These are phyloP conservation scores for Monoraphidium neglectum DNA, from an alignment of 139 green algal species.

Conservation along the genomic window DNA sequence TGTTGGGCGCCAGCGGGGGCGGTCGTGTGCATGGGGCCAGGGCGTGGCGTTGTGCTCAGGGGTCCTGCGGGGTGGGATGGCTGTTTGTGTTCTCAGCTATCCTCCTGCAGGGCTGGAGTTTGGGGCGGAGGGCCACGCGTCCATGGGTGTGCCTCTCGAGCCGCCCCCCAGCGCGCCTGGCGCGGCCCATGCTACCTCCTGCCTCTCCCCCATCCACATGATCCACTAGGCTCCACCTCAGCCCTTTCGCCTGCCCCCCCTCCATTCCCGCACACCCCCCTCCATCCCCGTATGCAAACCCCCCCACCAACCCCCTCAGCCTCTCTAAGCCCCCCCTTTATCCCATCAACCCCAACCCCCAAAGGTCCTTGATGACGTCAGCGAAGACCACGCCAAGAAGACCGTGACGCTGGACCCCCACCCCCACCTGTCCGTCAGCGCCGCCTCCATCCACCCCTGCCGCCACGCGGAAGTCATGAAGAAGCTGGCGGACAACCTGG, in stretches of 20 bases:
- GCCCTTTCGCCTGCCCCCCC: neutral
- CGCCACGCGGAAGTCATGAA: slow-evolving; percentile 84
- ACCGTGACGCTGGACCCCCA: slow-evolving; percentile 89
- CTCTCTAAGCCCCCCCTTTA: neutral
- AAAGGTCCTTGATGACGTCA: slow-evolving; percentile 88
- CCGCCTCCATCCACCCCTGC: slow-evolving; percentile 91
- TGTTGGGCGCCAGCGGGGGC: no score
- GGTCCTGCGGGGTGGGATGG: no score
- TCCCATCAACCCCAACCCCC: neutral
- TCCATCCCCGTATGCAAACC: neutral
- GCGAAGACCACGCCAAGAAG: slow-evolving; percentile 82
- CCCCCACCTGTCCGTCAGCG: slow-evolving; percentile 68
- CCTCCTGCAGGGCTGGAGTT: no score
- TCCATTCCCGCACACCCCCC: neutral
- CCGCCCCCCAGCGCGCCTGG: no score
- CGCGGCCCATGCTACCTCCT: no score
- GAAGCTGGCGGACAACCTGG: slow-evolving; percentile 68
- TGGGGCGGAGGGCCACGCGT: no score
- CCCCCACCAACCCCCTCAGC: neutral
- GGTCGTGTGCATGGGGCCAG: no score
- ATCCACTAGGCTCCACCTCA: no score
- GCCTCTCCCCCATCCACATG: no score
- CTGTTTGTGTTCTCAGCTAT: no score
- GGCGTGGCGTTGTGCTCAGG: no score
- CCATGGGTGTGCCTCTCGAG: no score